phyloP scores from a whole-genome alignment of 2,329 filamentous ascomycete species.

The Periglandula ipomoeae region DNA sequence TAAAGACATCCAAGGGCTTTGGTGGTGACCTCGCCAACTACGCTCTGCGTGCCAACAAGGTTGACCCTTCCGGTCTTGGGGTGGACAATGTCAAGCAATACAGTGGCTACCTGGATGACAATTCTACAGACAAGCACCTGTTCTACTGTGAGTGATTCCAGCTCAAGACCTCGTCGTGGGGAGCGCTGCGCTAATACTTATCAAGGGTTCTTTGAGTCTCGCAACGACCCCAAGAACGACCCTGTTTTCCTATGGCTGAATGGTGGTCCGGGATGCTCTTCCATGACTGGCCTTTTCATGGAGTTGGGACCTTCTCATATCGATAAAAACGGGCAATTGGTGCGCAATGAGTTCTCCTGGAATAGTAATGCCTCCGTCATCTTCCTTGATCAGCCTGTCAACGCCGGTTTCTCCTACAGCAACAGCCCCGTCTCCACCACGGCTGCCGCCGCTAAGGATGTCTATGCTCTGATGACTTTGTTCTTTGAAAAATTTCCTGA shows the following conservation, averaged over 20 bases:
- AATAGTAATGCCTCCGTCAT: slow-evolving; percentile 96
- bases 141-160: slow-evolving; percentile 73
- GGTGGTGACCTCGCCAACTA: slow-evolving; percentile 39
- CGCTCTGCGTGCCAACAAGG: slow-evolving; percentile 80
- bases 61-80: slow-evolving; percentile 73
- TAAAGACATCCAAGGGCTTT: background rate
- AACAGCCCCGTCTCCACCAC: slow-evolving; percentile 83
- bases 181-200: background rate
- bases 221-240: slow-evolving; percentile 92
- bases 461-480: slow-evolving; percentile 89
- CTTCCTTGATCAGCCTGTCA: slow-evolving; percentile 98
- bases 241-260: slow-evolving; percentile 92
- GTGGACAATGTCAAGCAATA: slow-evolving; percentile 95
- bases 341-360: slow-evolving; percentile 85
- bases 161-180: background rate
- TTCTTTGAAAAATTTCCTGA: slow-evolving; percentile 99
- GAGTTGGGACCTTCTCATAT: slow-evolving; percentile 86
- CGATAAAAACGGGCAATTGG: slow-evolving; percentile 68
- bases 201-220: slow-evolving; percentile 95
- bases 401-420: slow-evolving; percentile 95
- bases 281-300: slow-evolving; percentile 90
- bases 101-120: slow-evolving; percentile 92
- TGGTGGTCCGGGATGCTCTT: slow-evolving; percentile 91
- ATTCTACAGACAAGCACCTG: slow-evolving; percentile 91
- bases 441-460: slow-evolving; percentile 88